Base-by-base conservation (phyloP, 371 early-diverging fungal genomes). In the Mucor sp. region DNA sequence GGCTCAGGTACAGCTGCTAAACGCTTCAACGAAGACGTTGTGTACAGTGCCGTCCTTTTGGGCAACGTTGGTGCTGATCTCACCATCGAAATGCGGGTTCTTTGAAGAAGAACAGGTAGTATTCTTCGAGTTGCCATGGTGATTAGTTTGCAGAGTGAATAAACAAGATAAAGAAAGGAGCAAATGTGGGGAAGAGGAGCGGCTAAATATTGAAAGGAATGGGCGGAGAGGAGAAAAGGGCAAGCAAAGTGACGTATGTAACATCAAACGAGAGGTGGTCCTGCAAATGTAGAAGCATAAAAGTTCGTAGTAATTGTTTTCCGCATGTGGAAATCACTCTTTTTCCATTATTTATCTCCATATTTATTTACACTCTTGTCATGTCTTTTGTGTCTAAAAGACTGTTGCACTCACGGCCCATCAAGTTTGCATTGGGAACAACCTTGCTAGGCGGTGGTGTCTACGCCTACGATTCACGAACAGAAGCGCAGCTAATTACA, bases 401-500 rank as follows among this genome's bases (percentile, higher is more conserved):
- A 23, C 25, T 65, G 4, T 7, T 25, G 6, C 39, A 17, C 4
- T 61, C 65, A 27, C 67, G 37, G 30, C 62, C 61, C 6, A 6
- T 61, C 5, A 39, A 53, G n/a, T 35, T 59, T 32, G 41, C 62
- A 2, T 33, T 80, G 4, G 74, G 75, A 1, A 53, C 69, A 11
- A 19, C 63, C 9, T 2, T 71, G 8, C 6, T 74, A 7, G 72
- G 77, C 30, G 74, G 75, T 3, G 78, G 79, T 5, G 47, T 85
- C 25, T 88, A 85, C 57, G 72, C 78, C 6, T 61, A 75, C 32
- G 90, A 90, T 57, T 74, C 79, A 12, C 79, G 78, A 32, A 77
- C 76, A n/a, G 87, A 90, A 63, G 89, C 87, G 6, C 84, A 85
- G 37, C 68, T 86, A 6, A 58, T 89, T 4, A 74, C 79, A 62